Evolutionary conservation across 2,329 filamentous ascomycete species (phyloP).

Genomic region (Tolypocladium tropicale): DNA sequence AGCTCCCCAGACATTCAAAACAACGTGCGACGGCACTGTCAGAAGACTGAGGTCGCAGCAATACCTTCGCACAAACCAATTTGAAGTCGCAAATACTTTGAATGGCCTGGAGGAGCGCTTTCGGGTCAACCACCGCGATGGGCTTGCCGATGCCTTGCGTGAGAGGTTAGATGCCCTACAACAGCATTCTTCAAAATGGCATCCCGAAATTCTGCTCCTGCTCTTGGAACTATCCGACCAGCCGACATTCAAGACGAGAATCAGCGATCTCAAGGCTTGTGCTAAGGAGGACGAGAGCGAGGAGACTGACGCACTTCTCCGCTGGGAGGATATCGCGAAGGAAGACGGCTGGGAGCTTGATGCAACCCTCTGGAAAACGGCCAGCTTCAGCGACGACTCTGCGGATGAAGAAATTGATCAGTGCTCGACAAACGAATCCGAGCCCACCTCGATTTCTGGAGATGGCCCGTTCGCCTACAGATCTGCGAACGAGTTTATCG

Average conservation of each 20-base stretch:
- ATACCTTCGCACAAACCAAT: conserved; percentile 62
- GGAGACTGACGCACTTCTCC: conserved; percentile 40
- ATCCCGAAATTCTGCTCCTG: conserved; percentile 70
- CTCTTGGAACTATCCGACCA: conserved; percentile 73
- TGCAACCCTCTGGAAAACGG: conserved; percentile 58
- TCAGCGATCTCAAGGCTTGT: conserved; percentile 52
- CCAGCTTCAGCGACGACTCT: conserved; percentile 59
- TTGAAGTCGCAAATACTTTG: conserved; percentile 55
- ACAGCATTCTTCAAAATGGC: conserved; percentile 47
- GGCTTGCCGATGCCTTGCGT: conserved; percentile 62
- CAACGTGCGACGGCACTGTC: conserved; percentile 37
- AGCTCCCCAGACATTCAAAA: conserved; percentile 26
- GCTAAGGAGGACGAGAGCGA: conserved; percentile 26
- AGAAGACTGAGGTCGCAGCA: conserved; percentile 42
- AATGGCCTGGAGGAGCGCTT: conserved; percentile 80
- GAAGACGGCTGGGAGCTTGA: conserved; percentile 65
- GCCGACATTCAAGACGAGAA: conserved; percentile 58
- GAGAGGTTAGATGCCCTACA: conserved; percentile 49
- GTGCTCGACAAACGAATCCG: conserved; percentile 26
- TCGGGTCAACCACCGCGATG: conserved; percentile 66
- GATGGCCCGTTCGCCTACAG: conserved; percentile 16
- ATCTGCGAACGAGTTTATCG: conserved; percentile 22
- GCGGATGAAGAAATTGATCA: conserved; percentile 33
- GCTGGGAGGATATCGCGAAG: conserved; percentile 69
- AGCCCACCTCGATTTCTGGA: conserved; percentile 19